Percentiles rank a stretch among this genome's conserved stretches.
These are phyloP conservation scores for Microbotryum intermedium DNA, from an alignment of 1,284 basidiomycete genomes.

Conservation along the genomic window DNA sequence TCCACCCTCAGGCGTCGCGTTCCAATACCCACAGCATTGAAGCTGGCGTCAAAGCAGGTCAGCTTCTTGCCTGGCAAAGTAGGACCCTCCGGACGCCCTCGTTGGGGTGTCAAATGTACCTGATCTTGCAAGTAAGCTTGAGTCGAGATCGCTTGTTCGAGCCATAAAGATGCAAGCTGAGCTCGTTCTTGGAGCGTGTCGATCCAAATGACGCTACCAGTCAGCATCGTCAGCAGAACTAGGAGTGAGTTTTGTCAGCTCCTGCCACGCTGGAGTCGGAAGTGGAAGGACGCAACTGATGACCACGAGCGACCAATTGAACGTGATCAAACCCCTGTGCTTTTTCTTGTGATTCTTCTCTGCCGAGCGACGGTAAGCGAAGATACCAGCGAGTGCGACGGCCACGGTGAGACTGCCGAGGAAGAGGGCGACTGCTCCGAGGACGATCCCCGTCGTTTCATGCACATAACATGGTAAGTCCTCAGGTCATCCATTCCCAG, in stretches of 20 bases:
- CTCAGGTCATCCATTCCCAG: not conserved
- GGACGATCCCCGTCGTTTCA: not conserved
- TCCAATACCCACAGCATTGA: conserved; percentile 65
- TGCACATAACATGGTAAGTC: not conserved
- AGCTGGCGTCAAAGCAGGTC: conserved; percentile 44
- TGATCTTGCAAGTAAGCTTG: conserved; percentile 60
- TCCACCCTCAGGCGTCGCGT: conserved; percentile 43
- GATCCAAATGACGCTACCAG: conserved; percentile 36
- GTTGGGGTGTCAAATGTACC: too few species aligned
- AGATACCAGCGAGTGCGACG: conserved; percentile 59
- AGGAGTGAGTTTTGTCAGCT: not conserved
- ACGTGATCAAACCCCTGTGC: conserved; percentile 55
- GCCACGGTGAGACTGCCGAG: conserved; percentile 50
- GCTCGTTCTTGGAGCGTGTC: conserved; percentile 60
- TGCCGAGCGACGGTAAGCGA: conserved; percentile 55
- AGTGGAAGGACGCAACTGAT: conserved; percentile 48
- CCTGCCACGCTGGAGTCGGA: not conserved
- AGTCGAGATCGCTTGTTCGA: conserved; percentile 44
- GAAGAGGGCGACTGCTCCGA: conserved; percentile 50
- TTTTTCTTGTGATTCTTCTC: conserved; percentile 34
- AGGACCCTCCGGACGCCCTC: too few species aligned
- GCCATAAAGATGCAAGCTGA: conserved; percentile 56
- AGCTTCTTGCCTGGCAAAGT: not conserved
- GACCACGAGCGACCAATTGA: conserved; percentile 61
- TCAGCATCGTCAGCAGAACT: conserved; percentile 40